These are phyloP conservation scores for Apophysomyces elegans DNA, from an alignment of 371 early-diverging fungal genomes.

Conservation along the genomic window DNA sequence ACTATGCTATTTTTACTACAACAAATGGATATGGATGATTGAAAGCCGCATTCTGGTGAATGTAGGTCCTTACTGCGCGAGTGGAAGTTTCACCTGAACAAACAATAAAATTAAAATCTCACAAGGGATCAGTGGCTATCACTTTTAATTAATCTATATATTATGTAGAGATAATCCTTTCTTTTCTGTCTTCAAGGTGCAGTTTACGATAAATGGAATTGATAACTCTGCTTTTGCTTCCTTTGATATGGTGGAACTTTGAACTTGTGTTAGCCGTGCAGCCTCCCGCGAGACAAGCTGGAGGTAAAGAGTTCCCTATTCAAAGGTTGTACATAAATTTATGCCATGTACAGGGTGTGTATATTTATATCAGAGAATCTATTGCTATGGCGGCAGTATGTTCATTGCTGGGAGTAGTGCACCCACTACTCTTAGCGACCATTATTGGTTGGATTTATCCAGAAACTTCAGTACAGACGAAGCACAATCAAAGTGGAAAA, in stretches of 20 bases:
- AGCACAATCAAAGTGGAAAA: background rate
- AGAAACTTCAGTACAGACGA: background rate
- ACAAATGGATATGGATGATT: background rate
- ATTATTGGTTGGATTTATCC: slow-evolving; percentile 4
- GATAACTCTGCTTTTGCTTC: background rate
- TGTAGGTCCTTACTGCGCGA: slow-evolving; percentile 2
- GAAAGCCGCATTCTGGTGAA: background rate
- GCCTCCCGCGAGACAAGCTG: background rate
- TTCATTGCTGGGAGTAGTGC: background rate
- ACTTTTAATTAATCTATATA: no score
- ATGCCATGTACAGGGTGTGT: background rate
- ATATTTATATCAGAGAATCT: background rate
- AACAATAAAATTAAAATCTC: slow-evolving; percentile 11
- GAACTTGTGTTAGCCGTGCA: background rate
- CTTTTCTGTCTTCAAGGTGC: background rate
- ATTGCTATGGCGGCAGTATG: slow-evolving; percentile 6
- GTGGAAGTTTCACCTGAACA: slow-evolving; percentile 9
- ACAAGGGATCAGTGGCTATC: background rate
- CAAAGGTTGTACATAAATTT: background rate
- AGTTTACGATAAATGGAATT: background rate
- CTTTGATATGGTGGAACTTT: background rate
- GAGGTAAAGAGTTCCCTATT: background rate
- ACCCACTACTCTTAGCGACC: background rate
- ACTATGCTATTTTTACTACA: no score
- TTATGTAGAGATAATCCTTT: background rate